These are phyloP conservation scores for Cladosporium colombiae DNA, from an alignment of 2,329 filamentous ascomycete species.

Conservation along the genomic window DNA sequence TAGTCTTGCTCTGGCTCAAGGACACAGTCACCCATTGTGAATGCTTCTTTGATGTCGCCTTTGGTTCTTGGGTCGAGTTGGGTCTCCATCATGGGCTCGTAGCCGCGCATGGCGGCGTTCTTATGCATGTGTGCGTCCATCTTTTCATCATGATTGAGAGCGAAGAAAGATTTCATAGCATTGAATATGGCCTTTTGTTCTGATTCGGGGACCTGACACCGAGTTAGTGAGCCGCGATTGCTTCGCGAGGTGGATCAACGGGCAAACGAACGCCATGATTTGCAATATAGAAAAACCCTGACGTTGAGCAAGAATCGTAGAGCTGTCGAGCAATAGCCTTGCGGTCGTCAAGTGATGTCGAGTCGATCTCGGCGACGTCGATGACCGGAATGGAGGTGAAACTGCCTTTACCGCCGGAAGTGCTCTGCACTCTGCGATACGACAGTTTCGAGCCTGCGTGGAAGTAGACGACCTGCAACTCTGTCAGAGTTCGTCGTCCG, in stretches of 20 bases:
- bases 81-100: constrained; percentile 40
- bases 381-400: constrained; percentile 26
- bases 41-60: constrained; percentile 38
- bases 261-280: constrained; percentile 60
- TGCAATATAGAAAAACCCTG: constrained; percentile 86
- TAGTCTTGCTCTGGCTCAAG: constrained; percentile 41
- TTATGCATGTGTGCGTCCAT: constrained; percentile 55
- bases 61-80: constrained; percentile 39
- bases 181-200: constrained; percentile 35
- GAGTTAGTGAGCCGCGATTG: not conserved
- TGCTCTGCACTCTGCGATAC: constrained; percentile 19
- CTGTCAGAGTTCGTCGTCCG: not conserved
- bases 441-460: constrained; percentile 20
- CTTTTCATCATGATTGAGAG: constrained; percentile 36
- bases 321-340: not conserved
- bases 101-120: constrained; percentile 38
- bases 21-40: constrained; percentile 42
- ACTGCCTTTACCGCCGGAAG: constrained; percentile 7
- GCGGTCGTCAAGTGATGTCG: not conserved
- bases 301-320: not conserved
- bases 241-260: not conserved
- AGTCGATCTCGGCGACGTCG: constrained; percentile 22
- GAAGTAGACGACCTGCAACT: constrained; percentile 20
- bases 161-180: constrained; percentile 37
- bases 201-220: constrained; percentile 32